Base-by-base conservation (phyloP, 2,329 filamentous ascomycete species). In the Apiospora malaysiana region DNA sequence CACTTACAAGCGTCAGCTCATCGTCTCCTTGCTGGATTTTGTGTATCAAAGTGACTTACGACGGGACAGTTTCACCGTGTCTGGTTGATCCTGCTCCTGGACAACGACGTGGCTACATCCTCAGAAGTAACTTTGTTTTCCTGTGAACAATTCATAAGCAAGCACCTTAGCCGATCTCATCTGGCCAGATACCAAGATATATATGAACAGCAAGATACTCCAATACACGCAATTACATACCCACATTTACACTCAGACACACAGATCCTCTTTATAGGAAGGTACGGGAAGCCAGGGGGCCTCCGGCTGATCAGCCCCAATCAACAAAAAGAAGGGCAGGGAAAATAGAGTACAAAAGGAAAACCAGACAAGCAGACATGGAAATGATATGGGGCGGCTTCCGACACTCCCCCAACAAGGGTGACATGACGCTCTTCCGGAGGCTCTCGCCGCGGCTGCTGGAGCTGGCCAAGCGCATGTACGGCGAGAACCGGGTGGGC, bases 351-450 rank as follows among this genome's bases (percentile, higher is more conserved):
- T 7, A 27, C 10, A 9, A 25, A 23, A 4, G 10, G 0, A 43
- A 27, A 68, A 21, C n/a, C n/a, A n/a, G n/a, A 63, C 4, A 12
- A 63, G 21, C 14, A n/a, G 25, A 14, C 25, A 70, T 71, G 66
- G 68, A 70, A 45, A 49, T 68, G 56, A 23, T 70, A 46, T 68
- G 68, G 68, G 51, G 49, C 51, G 65, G 70, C 21, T 70, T 69
- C 46, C 70, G 70, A 49, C 68, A 66, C 40, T 37, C 40, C 25
- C 27, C 66, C 51, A 70, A 70, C 45, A 67, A 25, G 25, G 71
- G 71, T 40, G 67, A 42, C 45, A 63, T 71, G 23, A 42, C 45
- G 47, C 37, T 69, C 37, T 72, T 69, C 46, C 9, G 42, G 18
- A 18, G 25, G 18, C 23, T 72, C 23, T 70, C 40, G 27, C 69